Evolutionary conservation across 208 protist species (phyloP), one percentile per base, ranked within the genome.

Genomic region (Angomonas ambiguus): DNA sequence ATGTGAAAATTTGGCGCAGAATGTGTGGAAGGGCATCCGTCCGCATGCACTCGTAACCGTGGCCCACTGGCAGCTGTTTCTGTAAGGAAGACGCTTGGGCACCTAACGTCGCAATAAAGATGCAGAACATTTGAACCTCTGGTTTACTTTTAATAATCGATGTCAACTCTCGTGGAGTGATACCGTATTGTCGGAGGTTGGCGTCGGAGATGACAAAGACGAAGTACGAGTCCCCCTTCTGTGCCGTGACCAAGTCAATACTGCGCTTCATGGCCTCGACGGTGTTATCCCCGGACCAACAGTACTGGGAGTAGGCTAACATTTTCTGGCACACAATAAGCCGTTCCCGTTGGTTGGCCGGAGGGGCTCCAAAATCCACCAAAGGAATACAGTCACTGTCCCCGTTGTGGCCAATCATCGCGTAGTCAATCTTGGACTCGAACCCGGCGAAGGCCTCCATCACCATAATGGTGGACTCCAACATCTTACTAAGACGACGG

Each of bases 201-300:
- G 96, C 96, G 61, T 98, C 96, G 61, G 85, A 95, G 42, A 98
- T 82, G 16, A 98, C 77, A 73, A 98, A 92, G 2, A 98, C 95
- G 77, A 98, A 94, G 67, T 92, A 91, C 24, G 96, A 81, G 63
- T 97, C 91, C 1, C 81, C 93, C 57, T 94, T 90, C 58, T 91
- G 77, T 34, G 83, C 72, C 10, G 79, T 86, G 24, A 90, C 83
- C 4, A 85, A 62, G 18, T 89, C 70, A n/a, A 97, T 62, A 53
- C 88, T 92, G 13, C 76, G 35, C 33, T 73, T 74, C 79, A 94
- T 94, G 4, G 88, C 84, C 74, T 93, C 80, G 4, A 98, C 81
- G 3, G 93, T 97, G 76, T 89, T 90, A 72, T 97, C 92, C 24
- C 93, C 93, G 0, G 87, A 90, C 87, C 84, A 92, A 79, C 94